Conservation (phyloP, 2,329 filamentous ascomycete species). For the Cladophialophora exuberans region DNA sequence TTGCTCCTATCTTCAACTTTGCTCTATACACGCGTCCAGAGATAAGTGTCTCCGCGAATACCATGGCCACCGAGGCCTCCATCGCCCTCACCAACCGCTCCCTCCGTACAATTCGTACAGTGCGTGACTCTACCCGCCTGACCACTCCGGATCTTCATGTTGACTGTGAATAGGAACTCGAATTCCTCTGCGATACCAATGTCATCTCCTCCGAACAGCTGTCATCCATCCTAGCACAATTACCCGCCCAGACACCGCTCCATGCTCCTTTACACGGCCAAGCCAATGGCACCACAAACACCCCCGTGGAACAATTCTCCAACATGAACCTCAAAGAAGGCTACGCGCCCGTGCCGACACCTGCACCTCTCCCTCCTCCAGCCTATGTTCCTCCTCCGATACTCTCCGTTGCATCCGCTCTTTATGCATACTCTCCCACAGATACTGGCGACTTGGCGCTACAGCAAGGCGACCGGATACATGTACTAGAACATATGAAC, state of each 20-base stretch:
- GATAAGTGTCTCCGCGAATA: slow-evolving; percentile 16
- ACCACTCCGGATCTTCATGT: slow-evolving; percentile 9
- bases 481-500: slow-evolving; percentile 91
- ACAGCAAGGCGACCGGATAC: slow-evolving; percentile 76
- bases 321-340: slow-evolving; percentile 48
- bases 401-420: slow-evolving; percentile 73
- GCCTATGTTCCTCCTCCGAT: slow-evolving; percentile 57
- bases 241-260: slow-evolving; percentile 66
- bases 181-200: slow-evolving; percentile 81
- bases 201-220: slow-evolving; percentile 77
- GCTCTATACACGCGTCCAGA: slow-evolving; percentile 22
- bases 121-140: slow-evolving; percentile 52
- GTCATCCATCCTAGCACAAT: slow-evolving; percentile 71
- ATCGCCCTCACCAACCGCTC: slow-evolving; percentile 76
- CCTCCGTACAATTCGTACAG: slow-evolving; percentile 83
- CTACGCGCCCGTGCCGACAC: slow-evolving; percentile 48
- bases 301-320: slow-evolving; percentile 44
- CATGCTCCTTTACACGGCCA: slow-evolving; percentile 40
- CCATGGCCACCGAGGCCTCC: slow-evolving; percentile 36
- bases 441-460: slow-evolving; percentile 83
- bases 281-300: slow-evolving; percentile 40
- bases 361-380: slow-evolving; percentile 52
- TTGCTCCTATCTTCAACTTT: background rate
- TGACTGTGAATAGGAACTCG: slow-evolving; percentile 70
- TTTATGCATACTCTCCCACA: slow-evolving; percentile 80